Evolutionary conservation across 2,329 filamentous ascomycete species (phyloP).

Genomic region (Penicillium sp.): DNA sequence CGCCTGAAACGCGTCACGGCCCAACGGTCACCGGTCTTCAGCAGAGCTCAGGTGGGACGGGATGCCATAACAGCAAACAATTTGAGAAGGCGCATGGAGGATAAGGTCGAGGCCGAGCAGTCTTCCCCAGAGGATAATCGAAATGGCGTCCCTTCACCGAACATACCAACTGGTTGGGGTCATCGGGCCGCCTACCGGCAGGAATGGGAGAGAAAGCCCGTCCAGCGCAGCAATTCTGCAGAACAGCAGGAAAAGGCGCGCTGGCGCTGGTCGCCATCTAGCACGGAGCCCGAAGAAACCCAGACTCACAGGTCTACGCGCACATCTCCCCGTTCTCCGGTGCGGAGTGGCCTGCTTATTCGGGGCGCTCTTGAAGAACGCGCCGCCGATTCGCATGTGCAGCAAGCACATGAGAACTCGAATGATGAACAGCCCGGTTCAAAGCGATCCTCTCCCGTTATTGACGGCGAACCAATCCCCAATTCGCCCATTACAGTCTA

Average conservation of each 20-base stretch:
- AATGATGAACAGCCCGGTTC: constrained; percentile 12
- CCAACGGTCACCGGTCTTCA: constrained; percentile 40
- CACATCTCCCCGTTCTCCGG: constrained; percentile 32
- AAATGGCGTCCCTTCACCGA: constrained; percentile 31
- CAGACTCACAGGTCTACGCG: constrained; percentile 29
- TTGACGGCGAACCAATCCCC: constrained; percentile 31
- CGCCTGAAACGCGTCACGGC: constrained; percentile 40
- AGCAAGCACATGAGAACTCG: constrained; percentile 9
- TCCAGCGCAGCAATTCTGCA: constrained; percentile 21
- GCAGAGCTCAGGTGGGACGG: constrained; percentile 36
- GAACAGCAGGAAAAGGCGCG: constrained; percentile 12
- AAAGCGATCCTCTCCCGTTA: constrained; percentile 15
- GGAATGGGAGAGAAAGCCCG: constrained; percentile 37
- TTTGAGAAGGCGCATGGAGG: constrained; percentile 36
- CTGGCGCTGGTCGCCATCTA: constrained; percentile 18
- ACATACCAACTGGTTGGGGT: constrained; percentile 40
- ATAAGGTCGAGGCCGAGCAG: constrained; percentile 18
- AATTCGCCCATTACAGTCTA: constrained; percentile 41
- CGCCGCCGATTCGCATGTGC: constrained; percentile 18
- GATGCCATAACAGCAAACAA: constrained; percentile 36
- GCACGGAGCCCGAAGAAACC: constrained; percentile 27
- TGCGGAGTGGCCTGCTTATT: constrained; percentile 23
- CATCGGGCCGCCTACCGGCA: constrained; percentile 30
- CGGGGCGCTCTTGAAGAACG: constrained; percentile 24
- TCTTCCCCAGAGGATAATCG: constrained; percentile 22